Evolutionary conservation across 495 filamentous ascomycete genomes (phyloP).

Genomic region (Penicillium lagena): DNA sequence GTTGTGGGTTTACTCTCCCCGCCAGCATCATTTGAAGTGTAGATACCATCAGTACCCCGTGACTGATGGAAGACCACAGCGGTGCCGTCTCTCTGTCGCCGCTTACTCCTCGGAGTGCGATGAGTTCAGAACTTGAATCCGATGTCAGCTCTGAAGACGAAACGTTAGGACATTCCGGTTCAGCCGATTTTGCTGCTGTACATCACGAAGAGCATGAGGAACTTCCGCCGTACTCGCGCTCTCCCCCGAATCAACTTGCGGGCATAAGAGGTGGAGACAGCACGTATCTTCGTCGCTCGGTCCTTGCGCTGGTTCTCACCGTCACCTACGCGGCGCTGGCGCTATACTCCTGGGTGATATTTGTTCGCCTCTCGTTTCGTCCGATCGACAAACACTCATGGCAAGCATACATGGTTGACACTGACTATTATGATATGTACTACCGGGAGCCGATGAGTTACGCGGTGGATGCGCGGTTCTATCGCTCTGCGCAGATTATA

Average conservation of each 20-base stretch:
- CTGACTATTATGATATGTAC: too few relatives aligned
- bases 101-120: too few relatives aligned
- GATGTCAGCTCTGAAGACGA: too few relatives aligned
- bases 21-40: too few relatives aligned
- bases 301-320: neutral
- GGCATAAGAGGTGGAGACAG: neutral
- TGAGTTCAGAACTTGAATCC: too few relatives aligned
- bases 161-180: too few relatives aligned
- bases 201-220: neutral
- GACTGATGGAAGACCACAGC: too few relatives aligned
- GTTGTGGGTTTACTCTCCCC: too few relatives aligned
- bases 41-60: too few relatives aligned
- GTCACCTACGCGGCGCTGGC: neutral
- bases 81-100: too few relatives aligned
- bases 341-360: neutral
- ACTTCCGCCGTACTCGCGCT: neutral
- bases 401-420: neutral
- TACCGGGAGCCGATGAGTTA: neutral
- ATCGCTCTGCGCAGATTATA: neutral
- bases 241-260: neutral
- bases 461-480: neutral
- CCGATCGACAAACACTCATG: neutral
- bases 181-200: too few relatives aligned
- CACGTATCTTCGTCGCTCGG: neutral
- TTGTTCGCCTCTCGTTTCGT: neutral